phyloP scores from a whole-genome alignment of 1,284 basidiomycete species.

The Ustilago cynodontis region DNA sequence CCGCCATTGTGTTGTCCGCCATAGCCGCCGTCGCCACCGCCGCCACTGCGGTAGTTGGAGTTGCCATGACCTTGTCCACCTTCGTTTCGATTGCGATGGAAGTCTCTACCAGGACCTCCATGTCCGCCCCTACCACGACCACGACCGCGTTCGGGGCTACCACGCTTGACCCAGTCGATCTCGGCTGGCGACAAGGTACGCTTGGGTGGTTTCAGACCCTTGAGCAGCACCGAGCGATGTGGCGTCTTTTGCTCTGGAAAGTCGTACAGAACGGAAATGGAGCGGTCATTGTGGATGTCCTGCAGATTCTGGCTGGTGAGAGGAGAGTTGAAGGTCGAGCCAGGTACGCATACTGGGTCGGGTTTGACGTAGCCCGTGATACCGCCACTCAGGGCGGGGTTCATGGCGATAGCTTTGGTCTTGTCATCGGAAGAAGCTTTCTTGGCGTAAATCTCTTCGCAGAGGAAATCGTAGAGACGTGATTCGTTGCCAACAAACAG shows the following conservation, averaged over 20 bases:
- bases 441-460: conserved; percentile 85
- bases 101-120: conserved; percentile 55
- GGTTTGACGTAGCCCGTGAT: conserved; percentile 83
- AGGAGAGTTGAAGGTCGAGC: conserved; percentile 87
- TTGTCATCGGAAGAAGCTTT: conserved; percentile 21
- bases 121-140: conserved; percentile 59
- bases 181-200: conserved; percentile 80
- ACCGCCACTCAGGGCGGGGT: conserved; percentile 80
- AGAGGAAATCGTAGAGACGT: conserved; percentile 85
- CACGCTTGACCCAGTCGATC: conserved; percentile 76
- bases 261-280: conserved; percentile 87
- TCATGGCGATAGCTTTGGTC: conserved; percentile 73
- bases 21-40: conserved; percentile 13
- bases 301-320: conserved; percentile 71
- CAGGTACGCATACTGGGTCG: conserved; percentile 90
- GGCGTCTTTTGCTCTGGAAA: conserved; percentile 88
- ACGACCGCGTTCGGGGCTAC: conserved; percentile 69
- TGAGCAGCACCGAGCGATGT: conserved; percentile 86
- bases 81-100: conserved; percentile 29
- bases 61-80: conserved; percentile 17
- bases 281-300: conserved; percentile 87
- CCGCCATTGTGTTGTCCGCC: conserved; percentile 9
- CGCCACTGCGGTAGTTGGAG: neutral
- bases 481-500: conserved; percentile 89
- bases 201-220: conserved; percentile 77